A percentile compares a stretch with the other conserved stretches of the same genome.
These are phyloP conservation scores for Nigrograna mackinnonii DNA, from an alignment of 2,329 filamentous ascomycete genomes.

Conservation along the genomic window DNA sequence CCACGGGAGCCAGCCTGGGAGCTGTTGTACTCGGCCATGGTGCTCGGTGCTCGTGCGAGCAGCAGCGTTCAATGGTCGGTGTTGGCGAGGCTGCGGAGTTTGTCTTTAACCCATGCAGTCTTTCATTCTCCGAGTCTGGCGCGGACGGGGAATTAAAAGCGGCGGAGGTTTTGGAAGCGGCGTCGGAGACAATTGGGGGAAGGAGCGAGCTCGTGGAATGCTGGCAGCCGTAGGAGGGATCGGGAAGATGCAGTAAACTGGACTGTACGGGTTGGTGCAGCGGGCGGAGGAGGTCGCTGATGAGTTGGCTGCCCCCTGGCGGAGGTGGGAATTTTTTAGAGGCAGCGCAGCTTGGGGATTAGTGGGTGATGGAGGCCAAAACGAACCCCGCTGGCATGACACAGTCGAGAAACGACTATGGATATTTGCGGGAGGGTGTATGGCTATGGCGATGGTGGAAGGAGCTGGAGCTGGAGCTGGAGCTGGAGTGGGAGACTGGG, in stretches of 20 bases:
- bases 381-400: not conserved
- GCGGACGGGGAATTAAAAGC: not conserved
- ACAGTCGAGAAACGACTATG: not conserved
- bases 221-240: not conserved
- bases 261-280: not conserved
- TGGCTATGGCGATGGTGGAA: not conserved
- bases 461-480: not conserved
- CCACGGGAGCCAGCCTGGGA: conserved; percentile 9
- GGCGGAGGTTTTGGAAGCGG: not conserved
- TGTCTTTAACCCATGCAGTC: not conserved
- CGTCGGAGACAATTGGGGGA: not conserved
- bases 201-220: not conserved
- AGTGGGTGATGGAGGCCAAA: not conserved
- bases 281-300: not conserved
- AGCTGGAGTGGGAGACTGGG: not conserved
- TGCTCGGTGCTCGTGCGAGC: not conserved
- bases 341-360: not conserved
- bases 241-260: not conserved
- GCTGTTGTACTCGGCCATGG: not conserved
- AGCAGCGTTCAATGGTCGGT: not conserved
- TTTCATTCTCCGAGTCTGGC: not conserved
- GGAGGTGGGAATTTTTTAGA: not conserved
- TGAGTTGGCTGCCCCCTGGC: not conserved
- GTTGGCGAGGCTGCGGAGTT: not conserved
- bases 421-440: not conserved